phyloP scores from a whole-genome alignment of 2,329 filamentous ascomycete genomes.

The Macrophomina pseudophaseolina region DNA sequence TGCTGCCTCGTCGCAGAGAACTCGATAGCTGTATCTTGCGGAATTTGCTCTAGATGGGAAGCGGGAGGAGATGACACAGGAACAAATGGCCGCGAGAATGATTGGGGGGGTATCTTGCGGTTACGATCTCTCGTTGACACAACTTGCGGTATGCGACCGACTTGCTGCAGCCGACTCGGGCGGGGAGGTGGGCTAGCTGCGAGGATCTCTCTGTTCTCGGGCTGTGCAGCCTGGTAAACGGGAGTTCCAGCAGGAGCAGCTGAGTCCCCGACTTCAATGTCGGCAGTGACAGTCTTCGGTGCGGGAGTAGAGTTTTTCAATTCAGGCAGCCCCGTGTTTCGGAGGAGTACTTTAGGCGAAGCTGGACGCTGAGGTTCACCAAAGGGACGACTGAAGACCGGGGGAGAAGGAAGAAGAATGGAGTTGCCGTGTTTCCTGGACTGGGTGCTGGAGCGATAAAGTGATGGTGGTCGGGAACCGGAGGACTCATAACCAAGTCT shows the following conservation, averaged over 20 bases:
- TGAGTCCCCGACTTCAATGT: neutral
- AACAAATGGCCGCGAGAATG: constrained; percentile 82
- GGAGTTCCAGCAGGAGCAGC: neutral
- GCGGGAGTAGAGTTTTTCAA: neutral
- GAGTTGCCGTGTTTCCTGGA: constrained; percentile 34
- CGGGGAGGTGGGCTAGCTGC: constrained; percentile 32
- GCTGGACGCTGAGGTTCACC: constrained; percentile 37
- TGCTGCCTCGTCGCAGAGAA: neutral
- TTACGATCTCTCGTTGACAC: constrained; percentile 68
- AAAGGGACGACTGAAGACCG: constrained; percentile 39
- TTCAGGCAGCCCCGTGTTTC: neutral
- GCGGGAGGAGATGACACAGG: constrained; percentile 50
- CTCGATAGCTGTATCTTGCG: constrained; percentile 1
- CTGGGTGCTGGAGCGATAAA: constrained; percentile 1
- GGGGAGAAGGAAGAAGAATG: constrained; percentile 41
- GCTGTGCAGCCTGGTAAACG: neutral
- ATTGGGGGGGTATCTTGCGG: constrained; percentile 72
- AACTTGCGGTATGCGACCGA: constrained; percentile 85
- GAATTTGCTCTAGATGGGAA: constrained; percentile 1
- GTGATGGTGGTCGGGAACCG: constrained; percentile 18
- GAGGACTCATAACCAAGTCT: constrained; percentile 28
- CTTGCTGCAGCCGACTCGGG: constrained; percentile 74
- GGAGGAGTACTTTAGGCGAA: constrained; percentile 41
- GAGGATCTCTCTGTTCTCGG: neutral
- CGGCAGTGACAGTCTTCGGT: neutral